Evolutionary conservation across 1,284 basidiomycete genomes (phyloP).

Genomic region (Cryptococcus wingfieldii): DNA sequence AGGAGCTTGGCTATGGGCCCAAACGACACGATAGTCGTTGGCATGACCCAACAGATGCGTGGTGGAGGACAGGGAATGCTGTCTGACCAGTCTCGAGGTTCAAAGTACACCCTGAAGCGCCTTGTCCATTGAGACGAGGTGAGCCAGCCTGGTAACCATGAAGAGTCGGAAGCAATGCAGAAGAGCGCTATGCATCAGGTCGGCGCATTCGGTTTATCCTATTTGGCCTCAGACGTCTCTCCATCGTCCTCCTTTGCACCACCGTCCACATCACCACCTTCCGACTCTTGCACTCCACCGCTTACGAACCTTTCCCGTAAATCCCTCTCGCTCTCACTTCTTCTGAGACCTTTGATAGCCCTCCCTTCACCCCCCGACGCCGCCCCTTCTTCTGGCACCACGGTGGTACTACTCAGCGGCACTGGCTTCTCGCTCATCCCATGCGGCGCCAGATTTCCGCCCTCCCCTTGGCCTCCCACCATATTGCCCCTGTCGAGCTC

Average conservation of each 20-base stretch:
- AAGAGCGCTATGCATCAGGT: too few species aligned
- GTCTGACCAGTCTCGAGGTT: too few species aligned
- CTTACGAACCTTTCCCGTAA: constrained; percentile 25
- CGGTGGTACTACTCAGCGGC: constrained; percentile 44
- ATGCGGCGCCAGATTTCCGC: constrained; percentile 45
- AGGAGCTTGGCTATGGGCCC: too few species aligned
- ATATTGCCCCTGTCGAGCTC: constrained; percentile 1
- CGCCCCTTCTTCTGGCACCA: constrained; percentile 13
- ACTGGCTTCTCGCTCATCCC: constrained; percentile 46
- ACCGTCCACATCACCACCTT: neutral
- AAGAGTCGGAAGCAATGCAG: too few species aligned
- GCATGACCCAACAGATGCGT: too few species aligned
- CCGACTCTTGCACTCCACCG: constrained; percentile 16
- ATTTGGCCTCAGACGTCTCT: too few species aligned
- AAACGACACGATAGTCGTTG: too few species aligned
- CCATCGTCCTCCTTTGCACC: neutral
- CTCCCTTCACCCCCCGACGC: constrained; percentile 10
- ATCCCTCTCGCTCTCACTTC: constrained; percentile 14
- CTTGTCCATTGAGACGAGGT: too few species aligned
- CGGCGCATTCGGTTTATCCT: too few species aligned
- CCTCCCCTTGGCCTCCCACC: constrained; percentile 33
- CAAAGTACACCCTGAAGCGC: too few species aligned
- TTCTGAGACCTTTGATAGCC: constrained; percentile 36
- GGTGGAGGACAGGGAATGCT: too few species aligned
- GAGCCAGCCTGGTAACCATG: too few species aligned